Evolutionary conservation across 305 asterid genomes (phyloP).

Genomic region (Plantago coronopus): DNA sequence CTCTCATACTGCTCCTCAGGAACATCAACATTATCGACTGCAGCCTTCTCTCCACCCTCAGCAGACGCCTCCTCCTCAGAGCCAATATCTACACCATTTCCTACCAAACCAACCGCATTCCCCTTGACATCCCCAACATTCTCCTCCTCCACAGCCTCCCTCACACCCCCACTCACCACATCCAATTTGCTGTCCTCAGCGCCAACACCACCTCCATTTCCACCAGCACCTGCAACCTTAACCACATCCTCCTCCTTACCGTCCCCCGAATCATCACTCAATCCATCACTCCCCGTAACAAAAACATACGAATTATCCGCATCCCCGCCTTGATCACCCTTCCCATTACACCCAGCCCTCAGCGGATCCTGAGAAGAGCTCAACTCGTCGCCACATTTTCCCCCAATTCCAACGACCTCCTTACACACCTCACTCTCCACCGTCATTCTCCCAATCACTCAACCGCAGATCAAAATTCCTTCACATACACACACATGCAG

Average conservation of each 20-base stretch:
- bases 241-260: constrained; percentile 15
- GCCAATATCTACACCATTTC: constrained; percentile 7
- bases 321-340: constrained; percentile 27
- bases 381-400: constrained; percentile 30
- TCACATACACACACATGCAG: constrained; percentile 13
- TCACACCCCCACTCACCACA: constrained; percentile 18
- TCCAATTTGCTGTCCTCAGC: constrained; percentile 23
- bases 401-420: constrained; percentile 32
- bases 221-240: constrained; percentile 18
- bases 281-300: constrained; percentile 35
- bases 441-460: constrained; percentile 30
- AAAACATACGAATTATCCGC: constrained; percentile 46
- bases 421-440: constrained; percentile 38
- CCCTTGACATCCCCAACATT: constrained; percentile 25
- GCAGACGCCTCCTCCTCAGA: constrained; percentile 19
- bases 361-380: constrained; percentile 34
- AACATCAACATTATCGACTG: constrained; percentile 16
- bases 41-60: constrained; percentile 20
- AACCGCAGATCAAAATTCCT: constrained; percentile 26
- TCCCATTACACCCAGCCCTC: constrained; percentile 31
- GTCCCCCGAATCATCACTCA: constrained; percentile 20
- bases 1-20: constrained; percentile 3
- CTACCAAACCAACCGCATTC: constrained; percentile 12
- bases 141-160: constrained; percentile 19
- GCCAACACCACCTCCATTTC: constrained; percentile 11